Evolutionary conservation across 2,329 filamentous ascomycete species (phyloP), one percentile per base, ranked within the genome.

Genomic region (Fusarium stilboides): DNA sequence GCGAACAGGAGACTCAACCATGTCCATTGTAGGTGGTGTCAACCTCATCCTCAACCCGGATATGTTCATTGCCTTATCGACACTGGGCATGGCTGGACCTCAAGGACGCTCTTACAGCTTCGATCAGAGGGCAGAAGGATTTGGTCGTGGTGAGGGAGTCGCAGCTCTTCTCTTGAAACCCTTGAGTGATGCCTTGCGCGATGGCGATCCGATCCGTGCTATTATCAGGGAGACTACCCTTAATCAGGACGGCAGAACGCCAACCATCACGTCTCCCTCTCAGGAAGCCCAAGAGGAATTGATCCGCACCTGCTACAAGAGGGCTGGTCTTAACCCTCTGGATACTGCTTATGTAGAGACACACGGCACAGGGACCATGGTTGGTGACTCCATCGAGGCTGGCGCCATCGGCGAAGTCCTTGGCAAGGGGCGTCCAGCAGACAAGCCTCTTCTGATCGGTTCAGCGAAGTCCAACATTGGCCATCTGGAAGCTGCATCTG

Each of bases 401-500:
- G 34, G 24, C 6, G 57, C 40, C 2, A 60, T 61, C 14, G 43
- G 39, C 8, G 26, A 6, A 24, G 51, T 59, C 36, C 53, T 59
- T 37, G 49, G 34, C 28, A 31, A 31, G 10, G 28, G 28, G 4
- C 28, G 14, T 17, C 49, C 10, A 46, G 24, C 20, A 43, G 57
- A 22, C 17, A 42, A 24, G 15, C 28, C 6, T 37, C 34, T 61
- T 31, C 28, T 31, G 13, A 31, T 31, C 10, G 28, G 28, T 9
- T 36, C 34, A 17, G 34, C 17, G 6, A 72, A 72, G 37, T 58
- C 68, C 3, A 68, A 68, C 22, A 50, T 73, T 17, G 71, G 71
- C 0, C 71, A 74, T 22, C 45, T 54, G 8, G 71, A 67, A 26
- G 60, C 43, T 7, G 59, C 51, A 8, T 42, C 42, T 14, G 69